Evolutionary conservation across 2,329 filamentous ascomycete genomes (phyloP), one percentile per base, ranked within the genome.

Genomic region (Aspergillus caelatus): DNA sequence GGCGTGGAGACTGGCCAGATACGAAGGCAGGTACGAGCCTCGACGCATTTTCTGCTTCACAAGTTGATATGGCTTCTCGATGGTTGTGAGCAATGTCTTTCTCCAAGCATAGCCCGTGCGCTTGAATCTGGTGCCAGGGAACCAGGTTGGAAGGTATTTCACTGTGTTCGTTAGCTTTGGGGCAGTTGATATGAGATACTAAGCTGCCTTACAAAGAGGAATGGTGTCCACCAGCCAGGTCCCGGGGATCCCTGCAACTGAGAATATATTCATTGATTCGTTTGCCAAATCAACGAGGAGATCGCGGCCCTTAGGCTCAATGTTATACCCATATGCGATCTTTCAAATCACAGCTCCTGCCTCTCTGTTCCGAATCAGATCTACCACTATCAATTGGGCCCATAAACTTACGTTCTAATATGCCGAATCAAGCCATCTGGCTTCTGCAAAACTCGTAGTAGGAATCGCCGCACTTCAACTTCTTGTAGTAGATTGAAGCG

Each of bases 121-220:
- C 56, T 82, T 80, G 73, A 83, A 85, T 2, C 66, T 68, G 9
- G 79, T 75, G 0, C 82, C 82, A 1, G 81, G 82, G n/a, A 81
- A 68, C 78, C 80, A 82, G 2, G 78, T 70, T 0, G 83, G 82
- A 0, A 83, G 36, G 56, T 73, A 71, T 64, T 58, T 71, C 26
- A 75, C 71, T 74, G n/a, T 14, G n/a, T 10, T n/a, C 4, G 19
- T 57, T 23, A 59, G 34, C 46, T 30, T 50, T 26, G n/a, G 14
- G 46, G 14, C 46, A 4, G 7, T 50, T n/a, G 23, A 4, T 19
- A n/a, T 32, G 21, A 30, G 10, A 30, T 2, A 21, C 30, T n/a
- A 16, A n/a, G 10, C 14, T 11, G n/a, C 65, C 61, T 56, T 58
- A 70, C 70, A 61, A 2, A 64, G 41, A 2, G 83, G 82, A 1